Evolutionary conservation across 495 filamentous ascomycete species (phyloP).

Genomic region (Immersiella caudata): DNA sequence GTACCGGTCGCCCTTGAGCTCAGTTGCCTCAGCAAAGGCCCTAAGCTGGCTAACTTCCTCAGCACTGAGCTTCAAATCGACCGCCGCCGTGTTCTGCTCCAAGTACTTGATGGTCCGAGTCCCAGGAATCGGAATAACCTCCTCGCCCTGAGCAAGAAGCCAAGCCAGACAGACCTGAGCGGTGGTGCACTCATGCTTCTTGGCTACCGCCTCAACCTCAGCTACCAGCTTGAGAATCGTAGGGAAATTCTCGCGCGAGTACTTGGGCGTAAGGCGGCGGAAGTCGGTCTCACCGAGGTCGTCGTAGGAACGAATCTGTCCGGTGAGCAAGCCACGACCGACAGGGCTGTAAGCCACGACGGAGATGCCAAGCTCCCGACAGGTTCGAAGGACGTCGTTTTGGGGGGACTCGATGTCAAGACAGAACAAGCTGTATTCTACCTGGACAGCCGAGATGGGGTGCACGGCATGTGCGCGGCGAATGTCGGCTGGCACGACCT

Average conservation of each 20-base stretch:
- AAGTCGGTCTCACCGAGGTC: slow-evolving; percentile 65
- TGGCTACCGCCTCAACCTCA: slow-evolving; percentile 66
- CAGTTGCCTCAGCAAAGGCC: slow-evolving; percentile 7
- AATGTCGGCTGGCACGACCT: slow-evolving; percentile 73
- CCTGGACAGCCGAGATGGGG: slow-evolving; percentile 74
- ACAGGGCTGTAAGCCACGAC: slow-evolving; percentile 61
- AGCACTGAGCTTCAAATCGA: slow-evolving; percentile 49
- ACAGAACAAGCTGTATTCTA: slow-evolving; percentile 72
- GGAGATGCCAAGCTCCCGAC: slow-evolving; percentile 71
- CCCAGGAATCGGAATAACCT: slow-evolving; percentile 61
- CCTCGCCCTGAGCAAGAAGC: slow-evolving; percentile 55
- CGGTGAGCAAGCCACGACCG: slow-evolving; percentile 63
- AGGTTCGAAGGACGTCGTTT: slow-evolving; percentile 67
- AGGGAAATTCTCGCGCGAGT: slow-evolving; percentile 67
- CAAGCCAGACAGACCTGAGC: slow-evolving; percentile 62
- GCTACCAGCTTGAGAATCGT: slow-evolving; percentile 72
- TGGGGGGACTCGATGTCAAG: slow-evolving; percentile 59
- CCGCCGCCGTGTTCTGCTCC: slow-evolving; percentile 58
- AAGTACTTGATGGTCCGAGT: slow-evolving; percentile 59
- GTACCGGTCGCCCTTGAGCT: slow-evolving; percentile 15
- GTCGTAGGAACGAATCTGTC: slow-evolving; percentile 61
- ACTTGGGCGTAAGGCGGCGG: slow-evolving; percentile 56
- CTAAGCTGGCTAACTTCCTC: slow-evolving; percentile 53
- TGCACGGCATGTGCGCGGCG: slow-evolving; percentile 67
- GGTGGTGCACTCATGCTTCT: slow-evolving; percentile 54